Base-by-base conservation (phyloP, 306 rosid species). In the Macrotyloma uniflorum region DNA sequence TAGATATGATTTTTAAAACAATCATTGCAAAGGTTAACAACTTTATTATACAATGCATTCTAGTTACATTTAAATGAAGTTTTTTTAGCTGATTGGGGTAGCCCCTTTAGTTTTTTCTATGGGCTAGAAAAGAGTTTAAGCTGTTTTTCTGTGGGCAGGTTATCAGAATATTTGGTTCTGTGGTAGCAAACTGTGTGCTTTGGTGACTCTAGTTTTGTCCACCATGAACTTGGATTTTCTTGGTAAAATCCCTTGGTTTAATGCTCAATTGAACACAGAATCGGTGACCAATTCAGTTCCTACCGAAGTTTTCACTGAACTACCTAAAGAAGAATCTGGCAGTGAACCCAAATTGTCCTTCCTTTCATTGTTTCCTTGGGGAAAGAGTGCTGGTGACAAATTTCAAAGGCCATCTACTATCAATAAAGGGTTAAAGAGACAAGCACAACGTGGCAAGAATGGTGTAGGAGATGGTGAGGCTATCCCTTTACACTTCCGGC, bases 401-500 rank as follows among this genome's bases (percentile, higher is more conserved):
- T 46, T 82, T 82, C 59, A 55, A 80, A 83, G 86, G 20, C 88
- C 88, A 46, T 75, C 97, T 59, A 92, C 96, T 16, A 89, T 92
- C 69, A 90, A 94, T 40, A 87, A 83, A 67, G 84, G 50, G 78
- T 76, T 90, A 71, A 92, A 74, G 82, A 91, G 87, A 80, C 87
- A 80, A 13, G 89, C 85, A n/a, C 91, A 59, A 55, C 75, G 78
- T 16, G 84, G 36, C 10, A 11, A 86, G 70, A 59, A 40, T 49
- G 47, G 72, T 30, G 57, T 58, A 22, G 79, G 78, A 14, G 80
- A 33, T 10, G 22, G 28, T 14, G 51, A 19, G 61, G 83, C 30
- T 61, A 20, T 69, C 51, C 77, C 86, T 10, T 54, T 89, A 76
- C 97, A 89, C 33, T 94, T 94, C 75, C 85, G 87, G 85, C 98